A percentile compares a stretch with the other conserved stretches of the same genome.
Conservation (phyloP, 78 protist genomes). For the Dictyostelium discoideum region DNA sequence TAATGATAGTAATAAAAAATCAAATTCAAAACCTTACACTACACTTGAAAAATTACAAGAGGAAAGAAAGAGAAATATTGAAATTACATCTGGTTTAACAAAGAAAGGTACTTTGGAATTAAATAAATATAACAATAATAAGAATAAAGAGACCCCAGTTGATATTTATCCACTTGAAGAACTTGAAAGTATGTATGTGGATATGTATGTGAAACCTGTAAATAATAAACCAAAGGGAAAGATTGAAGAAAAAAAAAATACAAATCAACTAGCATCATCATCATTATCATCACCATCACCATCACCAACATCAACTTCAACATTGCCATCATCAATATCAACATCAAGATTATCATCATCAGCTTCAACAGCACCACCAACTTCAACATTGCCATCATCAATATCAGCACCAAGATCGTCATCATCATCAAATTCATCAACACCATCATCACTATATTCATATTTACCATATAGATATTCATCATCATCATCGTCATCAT, state of each 20-base stretch:
- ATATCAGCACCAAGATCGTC: not conserved
- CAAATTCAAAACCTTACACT: not conserved
- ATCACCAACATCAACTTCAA: not conserved
- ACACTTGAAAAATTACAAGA: not conserved
- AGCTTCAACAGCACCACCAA: too few relatives aligned
- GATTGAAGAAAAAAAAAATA: not conserved
- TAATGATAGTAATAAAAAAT: not conserved
- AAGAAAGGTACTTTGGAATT: not conserved
- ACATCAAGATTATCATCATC: not conserved
- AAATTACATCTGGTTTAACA: not conserved
- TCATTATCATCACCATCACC: not conserved
- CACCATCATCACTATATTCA: not conserved
- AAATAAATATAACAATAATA: too few relatives aligned
- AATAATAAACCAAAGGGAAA: not conserved
- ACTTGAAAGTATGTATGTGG: not conserved
- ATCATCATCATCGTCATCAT: not conserved
- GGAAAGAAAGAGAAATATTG: not conserved
- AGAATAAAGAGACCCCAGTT: not conserved
- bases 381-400: not conserved
- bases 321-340: not conserved
- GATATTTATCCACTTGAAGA: not conserved
- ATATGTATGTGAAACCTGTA: not conserved
- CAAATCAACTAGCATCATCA: not conserved
- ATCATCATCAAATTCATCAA: not conserved
- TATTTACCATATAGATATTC: not conserved